Conservation (phyloP, 805 yeast genomes). For the Dipodascus albidus region DNA sequence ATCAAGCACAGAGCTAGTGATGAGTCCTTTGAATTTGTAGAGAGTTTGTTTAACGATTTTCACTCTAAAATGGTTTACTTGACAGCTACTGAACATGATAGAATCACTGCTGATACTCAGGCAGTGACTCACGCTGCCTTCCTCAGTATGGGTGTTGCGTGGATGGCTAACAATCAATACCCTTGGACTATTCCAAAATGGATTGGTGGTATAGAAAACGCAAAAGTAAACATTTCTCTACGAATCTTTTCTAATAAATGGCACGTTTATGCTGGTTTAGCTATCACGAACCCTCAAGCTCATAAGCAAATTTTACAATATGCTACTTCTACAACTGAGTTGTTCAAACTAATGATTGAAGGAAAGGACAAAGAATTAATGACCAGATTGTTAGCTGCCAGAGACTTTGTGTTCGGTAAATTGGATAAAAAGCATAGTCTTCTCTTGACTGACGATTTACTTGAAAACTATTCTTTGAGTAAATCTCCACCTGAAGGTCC, state of each 20-base stretch:
- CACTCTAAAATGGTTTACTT: conserved; percentile 67
- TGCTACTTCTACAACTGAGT: conserved; percentile 70
- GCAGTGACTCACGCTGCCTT: conserved; percentile 98
- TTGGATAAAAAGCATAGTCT: conserved; percentile 41
- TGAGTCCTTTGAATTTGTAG: conserved; percentile 49
- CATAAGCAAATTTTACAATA: conserved; percentile 86
- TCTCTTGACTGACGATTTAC: conserved; percentile 63
- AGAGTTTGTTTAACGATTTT: conserved; percentile 54
- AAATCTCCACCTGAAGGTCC: conserved; percentile 52
- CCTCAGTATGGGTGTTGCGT: conserved; percentile 92
- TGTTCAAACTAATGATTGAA: conserved; percentile 74
- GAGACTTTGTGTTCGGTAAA: conserved; percentile 64
- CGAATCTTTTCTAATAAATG: conserved; percentile 88
- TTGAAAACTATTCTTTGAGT: conserved; percentile 70
- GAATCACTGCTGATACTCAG: conserved; percentile 95
- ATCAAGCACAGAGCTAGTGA: conserved; percentile 60
- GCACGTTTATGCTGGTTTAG: conserved; percentile 97
- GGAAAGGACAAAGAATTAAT: conserved; percentile 47
- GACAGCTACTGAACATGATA: conserved; percentile 82
- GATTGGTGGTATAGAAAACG: conserved; percentile 93
- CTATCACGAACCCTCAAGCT: conserved; percentile 91
- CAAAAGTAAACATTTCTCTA: conserved; percentile 84
- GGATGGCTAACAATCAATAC: conserved; percentile 72
- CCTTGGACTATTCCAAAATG: conserved; percentile 84
- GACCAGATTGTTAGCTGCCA: conserved; percentile 53